phyloP scores from a whole-genome alignment of 345 rosid species.

The Acer yangbiense region DNA sequence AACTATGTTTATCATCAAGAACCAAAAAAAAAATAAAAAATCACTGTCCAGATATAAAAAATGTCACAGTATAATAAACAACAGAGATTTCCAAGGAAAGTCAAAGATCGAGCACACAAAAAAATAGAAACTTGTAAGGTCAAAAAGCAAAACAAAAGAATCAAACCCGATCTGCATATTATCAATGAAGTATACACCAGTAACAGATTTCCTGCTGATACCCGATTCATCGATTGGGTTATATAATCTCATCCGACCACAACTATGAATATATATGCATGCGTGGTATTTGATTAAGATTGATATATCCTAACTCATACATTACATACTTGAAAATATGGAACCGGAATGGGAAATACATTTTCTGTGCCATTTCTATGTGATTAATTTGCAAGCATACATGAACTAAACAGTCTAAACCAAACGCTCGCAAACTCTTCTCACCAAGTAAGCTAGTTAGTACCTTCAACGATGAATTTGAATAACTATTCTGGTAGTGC shows the following conservation, averaged over 20 bases:
- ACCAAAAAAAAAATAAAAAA: not conserved
- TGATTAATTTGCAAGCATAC: not conserved
- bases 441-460: no score
- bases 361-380: not conserved
- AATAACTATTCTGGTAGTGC: not conserved
- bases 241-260: no score
- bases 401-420: no score
- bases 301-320: no score
- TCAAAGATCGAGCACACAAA: constrained; percentile 12
- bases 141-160: not conserved
- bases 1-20: not conserved
- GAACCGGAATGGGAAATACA: not conserved
- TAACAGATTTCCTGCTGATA: not conserved
- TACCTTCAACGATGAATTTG: no score
- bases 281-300: not conserved
- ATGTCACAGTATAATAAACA: not conserved
- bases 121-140: not conserved
- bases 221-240: not conserved
- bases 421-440: no score
- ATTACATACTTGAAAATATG: not conserved
- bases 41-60: not conserved
- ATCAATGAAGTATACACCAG: not conserved
- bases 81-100: not conserved
- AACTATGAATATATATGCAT: no score
- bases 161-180: not conserved